Evolutionary conservation across 495 filamentous ascomycete genomes (phyloP).

Genomic region (Elaphomyces granulatus): DNA sequence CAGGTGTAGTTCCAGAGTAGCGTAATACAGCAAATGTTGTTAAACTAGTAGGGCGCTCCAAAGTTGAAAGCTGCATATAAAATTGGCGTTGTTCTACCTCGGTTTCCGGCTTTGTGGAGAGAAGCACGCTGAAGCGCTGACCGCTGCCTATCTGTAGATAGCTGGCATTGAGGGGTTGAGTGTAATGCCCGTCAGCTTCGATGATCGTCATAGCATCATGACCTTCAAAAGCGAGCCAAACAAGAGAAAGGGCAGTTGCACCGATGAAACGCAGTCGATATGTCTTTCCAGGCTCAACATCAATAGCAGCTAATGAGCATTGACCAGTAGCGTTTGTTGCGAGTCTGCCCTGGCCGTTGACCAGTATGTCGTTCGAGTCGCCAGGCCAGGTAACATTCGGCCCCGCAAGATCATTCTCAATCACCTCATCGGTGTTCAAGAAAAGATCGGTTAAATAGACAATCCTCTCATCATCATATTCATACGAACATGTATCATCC

Average conservation of each 20-base stretch:
- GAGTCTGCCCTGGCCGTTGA: conserved; percentile 28
- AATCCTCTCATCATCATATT: conserved; percentile 42
- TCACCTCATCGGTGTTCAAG: conserved; percentile 25
- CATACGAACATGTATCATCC: conserved; percentile 21
- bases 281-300: conserved; percentile 40
- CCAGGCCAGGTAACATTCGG: conserved; percentile 26
- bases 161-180: conserved; percentile 28
- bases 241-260: no score
- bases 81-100: conserved; percentile 25
- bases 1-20: conserved; percentile 20
- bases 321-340: conserved; percentile 23
- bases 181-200: conserved; percentile 43
- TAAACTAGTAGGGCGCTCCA: conserved; percentile 28
- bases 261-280: conserved; percentile 45
- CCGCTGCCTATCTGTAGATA: conserved; percentile 40
- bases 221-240: conserved; percentile 35
- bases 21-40: conserved; percentile 39
- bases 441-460: conserved; percentile 39
- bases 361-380: conserved; percentile 34
- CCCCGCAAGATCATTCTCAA: conserved; percentile 25
- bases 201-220: conserved; percentile 38
- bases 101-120: conserved; percentile 29
- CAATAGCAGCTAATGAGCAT: conserved; percentile 34
- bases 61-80: conserved; percentile 40
- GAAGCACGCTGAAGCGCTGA: conserved; percentile 41